Base-by-base conservation (phyloP, 2,329 filamentous ascomycete genomes). In the Clarireedia hainanense region DNA sequence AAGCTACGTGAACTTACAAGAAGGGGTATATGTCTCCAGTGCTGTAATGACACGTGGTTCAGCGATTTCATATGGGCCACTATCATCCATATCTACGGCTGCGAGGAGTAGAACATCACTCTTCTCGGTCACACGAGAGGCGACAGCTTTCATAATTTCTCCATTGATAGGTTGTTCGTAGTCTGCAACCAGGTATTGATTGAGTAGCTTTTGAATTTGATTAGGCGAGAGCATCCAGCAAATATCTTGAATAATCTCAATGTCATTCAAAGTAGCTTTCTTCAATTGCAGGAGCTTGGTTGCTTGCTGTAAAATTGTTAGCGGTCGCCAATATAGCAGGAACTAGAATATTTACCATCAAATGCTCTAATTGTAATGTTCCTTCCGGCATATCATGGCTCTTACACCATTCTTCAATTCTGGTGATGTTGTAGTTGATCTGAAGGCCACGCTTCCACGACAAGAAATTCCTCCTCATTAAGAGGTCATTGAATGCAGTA, bases 221-320 rank as follows among this genome's bases (percentile, higher is more conserved):
- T 96, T 97, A 52, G 94, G 94, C 1, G 92, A 96, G 52, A 99
- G 81, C 92, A 97, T 97, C 92, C 92, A 97, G 81, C 94, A 99
- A 67, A 99, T 99, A 71, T 99, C 94, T 76, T 99, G 94, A 68
- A 99, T 99, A 67, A 99, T 99, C 75, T 99, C 94, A 67, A 99
- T 99, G 68, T 99, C 94, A 71, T 97, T 99, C 70, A 99, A 76
- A 1, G 94, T 99, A 7, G 94, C 94, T 77, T 99, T 99, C 85
- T 99, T 99, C 61, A 99, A 79, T 73, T 99, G 94, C 62, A 99
- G 80, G 61, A 99, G 85, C 76, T 99, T 99, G 20, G 94, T 99
- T 52, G 94, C 94, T 89, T 97, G 92, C 86, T 89, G 60, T 63
- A 39, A 51, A 34, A 17, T 34, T 47, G 57, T 67, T 58, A 66